Evolutionary conservation across 1,284 basidiomycete genomes (phyloP), one percentile per base, ranked within the genome.

Genomic region (Wolfiporia cocos): DNA sequence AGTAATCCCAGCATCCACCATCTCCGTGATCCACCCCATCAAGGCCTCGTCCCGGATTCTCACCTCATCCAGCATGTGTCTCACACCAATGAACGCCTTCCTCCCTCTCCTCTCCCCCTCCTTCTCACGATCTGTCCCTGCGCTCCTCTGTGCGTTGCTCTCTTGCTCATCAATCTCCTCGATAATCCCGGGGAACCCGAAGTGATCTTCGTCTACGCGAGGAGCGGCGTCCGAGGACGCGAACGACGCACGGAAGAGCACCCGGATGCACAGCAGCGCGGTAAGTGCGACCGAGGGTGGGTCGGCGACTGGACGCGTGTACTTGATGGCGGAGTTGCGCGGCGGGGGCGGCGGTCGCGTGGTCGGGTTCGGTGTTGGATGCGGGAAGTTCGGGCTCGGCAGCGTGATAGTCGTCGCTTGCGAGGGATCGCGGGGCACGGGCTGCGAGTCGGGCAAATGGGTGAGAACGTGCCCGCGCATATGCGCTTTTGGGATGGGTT

Each of bases 21-120:
- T 90, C 65, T 89, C 87, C 17, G 70, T 69, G 32, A 90, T 70
- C 86, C 86, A 90, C 18, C 73, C 69, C 72, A 79, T 82, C 50
- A 90, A 66, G 2, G 70, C 70, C 37, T 87, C 79, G 52, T 89
- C 84, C 46, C 70, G 71, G 42, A 90, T 75, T 53, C 72, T 68
- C 10, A 90, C 75, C 20, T 67, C 70, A 50, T 86, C 78, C 67
- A 90, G 56, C 51, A 83, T 60, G 42, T 66, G 67, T 48, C 78
- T 64, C 14, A 85, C 71, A 12, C 72, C 71, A 26, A 73, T 63
- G 51, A 90, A 90, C 9, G 86, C 86, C 53, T 71, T 78, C 49
- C 79, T 66, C 7, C 86, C 86, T 38, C 72, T 73, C 48, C 71
- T 65, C 55, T 81, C 77, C 2, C 82, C 86, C 54, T 86, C 82